Conservation (phyloP, 2,329 filamentous ascomycete species). For the Niveomyces coronatus region DNA sequence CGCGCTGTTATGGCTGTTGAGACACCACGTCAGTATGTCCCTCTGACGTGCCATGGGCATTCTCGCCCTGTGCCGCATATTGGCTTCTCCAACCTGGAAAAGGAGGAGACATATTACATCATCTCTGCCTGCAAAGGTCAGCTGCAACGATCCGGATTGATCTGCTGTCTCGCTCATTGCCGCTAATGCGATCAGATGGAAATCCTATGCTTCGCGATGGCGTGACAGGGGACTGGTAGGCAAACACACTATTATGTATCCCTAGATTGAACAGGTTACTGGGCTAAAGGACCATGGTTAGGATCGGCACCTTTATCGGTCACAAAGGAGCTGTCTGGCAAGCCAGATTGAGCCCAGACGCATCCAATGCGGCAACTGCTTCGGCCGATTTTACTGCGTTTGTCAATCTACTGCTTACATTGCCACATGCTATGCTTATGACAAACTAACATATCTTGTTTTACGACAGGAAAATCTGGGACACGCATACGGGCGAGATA, state of each 20-base stretch:
- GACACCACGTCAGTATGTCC: constrained; percentile 55
- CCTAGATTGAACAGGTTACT: no score
- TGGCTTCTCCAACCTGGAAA: constrained; percentile 74
- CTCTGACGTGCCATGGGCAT: constrained; percentile 88
- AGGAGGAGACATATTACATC: constrained; percentile 79
- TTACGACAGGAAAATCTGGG: constrained; percentile 92
- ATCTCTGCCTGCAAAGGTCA: constrained; percentile 87
- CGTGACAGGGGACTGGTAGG: constrained; percentile 83
- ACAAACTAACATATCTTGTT: constrained; percentile 25
- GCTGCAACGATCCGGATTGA: constrained; percentile 11
- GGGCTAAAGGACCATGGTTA: no score
- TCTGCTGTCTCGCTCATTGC: constrained; percentile 12
- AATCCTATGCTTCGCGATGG: constrained; percentile 98
- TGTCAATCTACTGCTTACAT: constrained; percentile 29
- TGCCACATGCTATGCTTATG: no score
- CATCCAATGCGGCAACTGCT: constrained; percentile 79
- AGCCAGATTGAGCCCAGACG: constrained; percentile 79
- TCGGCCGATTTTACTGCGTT: constrained; percentile 94
- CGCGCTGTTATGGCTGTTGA: constrained; percentile 30
- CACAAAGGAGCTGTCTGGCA: constrained; percentile 99
- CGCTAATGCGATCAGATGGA: constrained; percentile 53
- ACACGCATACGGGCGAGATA: constrained; percentile 86
- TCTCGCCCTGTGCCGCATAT: constrained; percentile 87
- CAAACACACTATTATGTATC: no score
- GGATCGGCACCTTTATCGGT: constrained; percentile 96